phyloP scores from a whole-genome alignment of 192 early-diverging fungal genomes.

The Dissophora globulifera region DNA sequence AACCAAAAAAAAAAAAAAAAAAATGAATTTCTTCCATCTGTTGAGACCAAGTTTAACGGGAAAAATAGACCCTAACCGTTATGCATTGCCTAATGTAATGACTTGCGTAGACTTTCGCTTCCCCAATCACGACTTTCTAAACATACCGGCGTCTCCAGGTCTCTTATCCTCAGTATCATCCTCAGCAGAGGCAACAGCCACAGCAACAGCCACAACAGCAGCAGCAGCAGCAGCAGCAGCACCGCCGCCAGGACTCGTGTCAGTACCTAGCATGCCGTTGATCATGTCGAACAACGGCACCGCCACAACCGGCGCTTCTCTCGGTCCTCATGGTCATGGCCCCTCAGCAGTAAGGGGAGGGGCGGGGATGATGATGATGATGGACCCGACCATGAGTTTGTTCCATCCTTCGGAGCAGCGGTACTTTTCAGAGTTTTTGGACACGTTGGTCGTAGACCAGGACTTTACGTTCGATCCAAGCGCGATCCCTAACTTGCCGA shows the following conservation, averaged over 20 bases:
- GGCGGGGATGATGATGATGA: conserved; percentile 31
- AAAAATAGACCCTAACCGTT: background rate
- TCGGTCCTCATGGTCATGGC: too few relatives aligned
- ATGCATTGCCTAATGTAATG: too few relatives aligned
- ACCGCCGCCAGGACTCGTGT: conserved; percentile 1
- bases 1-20: background rate
- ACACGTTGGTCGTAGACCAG: conserved; percentile 60
- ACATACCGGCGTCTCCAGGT: conserved; percentile 18
- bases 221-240: background rate
- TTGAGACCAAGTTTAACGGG: too few relatives aligned
- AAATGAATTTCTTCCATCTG: too few relatives aligned
- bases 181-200: background rate
- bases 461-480: conserved; percentile 51
- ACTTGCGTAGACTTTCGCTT: conserved; percentile 24
- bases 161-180: background rate
- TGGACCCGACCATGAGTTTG: conserved; percentile 34
- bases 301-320: too few relatives aligned
- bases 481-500: conserved; percentile 39
- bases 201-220: conserved; percentile 1
- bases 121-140: conserved; percentile 43
- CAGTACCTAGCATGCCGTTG: too few relatives aligned
- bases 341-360: background rate
- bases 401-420: conserved; percentile 57
- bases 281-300: too few relatives aligned
- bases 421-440: conserved; percentile 62